These are phyloP conservation scores for Candida stauntonica DNA, from an alignment of 805 yeast genomes.

Conservation along the genomic window DNA sequence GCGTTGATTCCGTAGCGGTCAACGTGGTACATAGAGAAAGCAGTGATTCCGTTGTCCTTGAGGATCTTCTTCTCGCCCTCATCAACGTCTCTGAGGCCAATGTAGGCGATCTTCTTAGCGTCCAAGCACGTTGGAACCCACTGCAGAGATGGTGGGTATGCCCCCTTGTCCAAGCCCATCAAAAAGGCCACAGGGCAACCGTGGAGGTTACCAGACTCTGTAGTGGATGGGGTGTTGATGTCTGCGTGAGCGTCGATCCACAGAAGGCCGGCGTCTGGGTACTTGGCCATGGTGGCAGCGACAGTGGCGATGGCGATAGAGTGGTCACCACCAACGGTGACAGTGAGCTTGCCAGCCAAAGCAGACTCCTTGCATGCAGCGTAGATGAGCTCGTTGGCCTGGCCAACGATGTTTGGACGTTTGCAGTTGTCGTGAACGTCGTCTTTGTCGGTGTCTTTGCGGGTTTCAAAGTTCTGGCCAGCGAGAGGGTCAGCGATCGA, in stretches of 20 bases:
- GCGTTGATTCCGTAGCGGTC: slow-evolving; percentile 90
- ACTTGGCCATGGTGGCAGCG: slow-evolving; percentile 68
- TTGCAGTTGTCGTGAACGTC: slow-evolving; percentile 58
- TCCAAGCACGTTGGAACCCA: slow-evolving; percentile 77
- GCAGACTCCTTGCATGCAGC: slow-evolving; percentile 53
- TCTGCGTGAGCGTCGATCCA: slow-evolving; percentile 99
- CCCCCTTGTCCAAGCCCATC: slow-evolving; percentile 68
- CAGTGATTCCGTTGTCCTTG: slow-evolving; percentile 66
- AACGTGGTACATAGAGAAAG: slow-evolving; percentile 93
- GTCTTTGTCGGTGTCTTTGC: slow-evolving; percentile 35
- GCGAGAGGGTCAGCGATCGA: slow-evolving; percentile 49
- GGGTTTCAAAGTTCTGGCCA: slow-evolving; percentile 39
- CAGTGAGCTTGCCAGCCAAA: slow-evolving; percentile 50
- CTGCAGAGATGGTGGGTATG: slow-evolving; percentile 66
- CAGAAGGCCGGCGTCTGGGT: slow-evolving; percentile 84
- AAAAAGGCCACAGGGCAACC: slow-evolving; percentile 95
- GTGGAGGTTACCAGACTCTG: slow-evolving; percentile 88
- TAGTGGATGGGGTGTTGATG: slow-evolving; percentile 79
- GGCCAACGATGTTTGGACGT: slow-evolving; percentile 74
- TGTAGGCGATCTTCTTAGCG: slow-evolving; percentile 75
- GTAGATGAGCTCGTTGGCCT: slow-evolving; percentile 61
- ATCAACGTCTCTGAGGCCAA: slow-evolving; percentile 93
- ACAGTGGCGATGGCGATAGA: slow-evolving; percentile 94
- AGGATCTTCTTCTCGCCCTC: slow-evolving; percentile 75
- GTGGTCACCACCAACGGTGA: slow-evolving; percentile 95